Conservation (phyloP, 371 early-diverging fungal genomes). For the Mortierella sp. region DNA sequence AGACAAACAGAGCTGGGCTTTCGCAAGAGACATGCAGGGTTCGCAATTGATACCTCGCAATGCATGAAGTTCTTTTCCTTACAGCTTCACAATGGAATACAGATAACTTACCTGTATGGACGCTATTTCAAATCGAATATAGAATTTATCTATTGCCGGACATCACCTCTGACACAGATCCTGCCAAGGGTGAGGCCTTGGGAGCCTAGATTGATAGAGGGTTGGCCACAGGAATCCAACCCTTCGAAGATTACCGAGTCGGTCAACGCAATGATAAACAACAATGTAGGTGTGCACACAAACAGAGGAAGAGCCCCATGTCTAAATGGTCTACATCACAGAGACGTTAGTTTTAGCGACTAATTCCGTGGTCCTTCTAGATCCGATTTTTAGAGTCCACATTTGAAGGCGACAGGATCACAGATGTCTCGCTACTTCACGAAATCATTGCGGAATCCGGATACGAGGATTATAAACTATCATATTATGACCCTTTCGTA, state of each 20-base stretch:
- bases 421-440: conserved; percentile 13
- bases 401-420: conserved; percentile 10
- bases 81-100: not conserved
- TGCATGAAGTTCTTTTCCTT: not conserved
- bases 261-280: not conserved
- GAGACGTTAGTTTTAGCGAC: not conserved
- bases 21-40: conserved; percentile 34
- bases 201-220: conserved; percentile 20
- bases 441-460: conserved; percentile 11
- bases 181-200: conserved; percentile 36
- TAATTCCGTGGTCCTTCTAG: conserved; percentile 8
- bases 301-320: not conserved
- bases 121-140: not conserved
- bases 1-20: conserved; percentile 10
- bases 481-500: conserved; percentile 37
- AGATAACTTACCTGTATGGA: not conserved
- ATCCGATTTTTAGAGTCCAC: conserved; percentile 16
- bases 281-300: not conserved
- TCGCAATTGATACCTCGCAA: not conserved
- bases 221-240: conserved; percentile 14
- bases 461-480: conserved; percentile 20
- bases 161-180: conserved; percentile 39
- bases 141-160: conserved; percentile 27
- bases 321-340: not conserved
- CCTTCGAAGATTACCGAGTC: not conserved